phyloP scores from a whole-genome alignment of 345 rosid species.

The Carallia pectinifolia region DNA sequence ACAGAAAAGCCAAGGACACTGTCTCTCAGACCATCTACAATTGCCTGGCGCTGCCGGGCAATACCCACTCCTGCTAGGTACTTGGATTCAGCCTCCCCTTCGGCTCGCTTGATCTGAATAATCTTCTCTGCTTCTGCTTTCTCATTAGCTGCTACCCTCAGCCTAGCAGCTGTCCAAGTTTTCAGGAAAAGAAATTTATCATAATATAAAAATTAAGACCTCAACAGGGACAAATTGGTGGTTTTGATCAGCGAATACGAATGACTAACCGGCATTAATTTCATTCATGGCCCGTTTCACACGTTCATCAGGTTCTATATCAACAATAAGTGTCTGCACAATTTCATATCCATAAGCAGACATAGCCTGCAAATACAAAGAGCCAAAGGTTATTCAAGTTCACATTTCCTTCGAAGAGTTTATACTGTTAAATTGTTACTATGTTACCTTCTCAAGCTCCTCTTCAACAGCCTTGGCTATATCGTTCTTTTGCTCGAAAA shows the following conservation, averaged over 20 bases:
- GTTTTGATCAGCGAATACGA: not conserved
- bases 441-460: constrained; percentile 19
- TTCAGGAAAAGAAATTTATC: not conserved
- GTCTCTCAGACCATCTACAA: constrained; percentile 23
- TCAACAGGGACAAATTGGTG: not conserved
- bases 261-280: constrained; percentile 11
- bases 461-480: constrained; percentile 21
- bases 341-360: constrained; percentile 21
- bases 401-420: not conserved
- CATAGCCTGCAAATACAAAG: constrained; percentile 3
- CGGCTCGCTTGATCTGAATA: constrained; percentile 19
- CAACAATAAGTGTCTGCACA: constrained; percentile 22
- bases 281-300: constrained; percentile 23
- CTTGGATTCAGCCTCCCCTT: constrained; percentile 23
- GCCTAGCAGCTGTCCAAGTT: constrained; percentile 16
- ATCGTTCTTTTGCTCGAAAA: constrained; percentile 17
- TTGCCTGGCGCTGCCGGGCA: constrained; percentile 27
- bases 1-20: not conserved
- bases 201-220: not conserved
- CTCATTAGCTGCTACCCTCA: constrained; percentile 26
- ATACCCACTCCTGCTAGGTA: constrained; percentile 17
- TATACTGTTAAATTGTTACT: no score
- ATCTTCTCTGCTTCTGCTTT: constrained; percentile 25
- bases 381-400: not conserved
- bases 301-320: constrained; percentile 18